Conservation (phyloP, 208 protist genomes). For the Trypanosoma caninum region DNA sequence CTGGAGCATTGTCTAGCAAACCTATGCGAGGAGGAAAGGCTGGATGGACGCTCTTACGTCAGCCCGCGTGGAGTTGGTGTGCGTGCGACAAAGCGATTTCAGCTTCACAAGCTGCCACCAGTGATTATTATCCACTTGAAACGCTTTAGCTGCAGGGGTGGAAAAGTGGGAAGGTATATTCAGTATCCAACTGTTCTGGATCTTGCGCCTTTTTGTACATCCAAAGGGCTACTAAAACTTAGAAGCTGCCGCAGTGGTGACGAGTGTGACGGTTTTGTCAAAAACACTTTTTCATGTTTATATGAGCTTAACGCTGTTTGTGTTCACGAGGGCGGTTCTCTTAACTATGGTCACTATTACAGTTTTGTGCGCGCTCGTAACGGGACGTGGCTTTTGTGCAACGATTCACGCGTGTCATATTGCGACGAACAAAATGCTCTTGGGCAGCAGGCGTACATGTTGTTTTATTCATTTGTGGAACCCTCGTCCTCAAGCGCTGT, state of each 20-base stretch:
- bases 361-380: slow-evolving; percentile 75
- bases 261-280: too few species aligned
- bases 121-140: slow-evolving; percentile 90
- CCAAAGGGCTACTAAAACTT: not conserved
- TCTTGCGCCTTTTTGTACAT: slow-evolving; percentile 56
- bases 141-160: slow-evolving; percentile 69
- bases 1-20: slow-evolving; percentile 75
- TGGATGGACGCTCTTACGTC: slow-evolving; percentile 73
- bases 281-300: slow-evolving; percentile 13
- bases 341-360: slow-evolving; percentile 92
- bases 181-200: slow-evolving; percentile 63
- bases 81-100: slow-evolving; percentile 72
- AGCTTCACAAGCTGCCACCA: slow-evolving; percentile 70
- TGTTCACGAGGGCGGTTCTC: slow-evolving; percentile 79
- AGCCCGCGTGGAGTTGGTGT: slow-evolving; percentile 77
- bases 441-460: slow-evolving; percentile 82
- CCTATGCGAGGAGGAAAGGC: slow-evolving; percentile 66
- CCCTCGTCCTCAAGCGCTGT: not conserved
- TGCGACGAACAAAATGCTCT: slow-evolving; percentile 65
- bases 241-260: not conserved
- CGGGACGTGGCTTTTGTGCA: slow-evolving; percentile 84
- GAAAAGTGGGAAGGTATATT: slow-evolving; percentile 66
- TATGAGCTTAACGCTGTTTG: slow-evolving; percentile 90
- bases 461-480: slow-evolving; percentile 77
- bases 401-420: slow-evolving; percentile 70